Evolutionary conservation across 2,329 filamentous ascomycete species (phyloP), one percentile per base, ranked within the genome.

Genomic region (Claviceps sp.): DNA sequence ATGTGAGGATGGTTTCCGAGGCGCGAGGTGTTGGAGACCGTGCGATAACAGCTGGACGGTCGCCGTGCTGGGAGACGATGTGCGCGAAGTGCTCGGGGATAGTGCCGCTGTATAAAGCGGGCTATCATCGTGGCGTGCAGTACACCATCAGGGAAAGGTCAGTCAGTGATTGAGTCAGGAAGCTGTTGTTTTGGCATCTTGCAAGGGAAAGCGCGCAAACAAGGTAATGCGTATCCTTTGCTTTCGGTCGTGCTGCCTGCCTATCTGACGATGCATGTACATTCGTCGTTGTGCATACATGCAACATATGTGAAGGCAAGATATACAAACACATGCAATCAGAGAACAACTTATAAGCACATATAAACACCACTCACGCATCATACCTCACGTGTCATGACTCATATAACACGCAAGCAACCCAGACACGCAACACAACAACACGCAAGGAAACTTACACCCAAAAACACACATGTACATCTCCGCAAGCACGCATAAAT

Each of bases 81-180:
- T 72, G 72, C 7, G 79, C 73, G 61, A 91, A 89, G 63, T 91
- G 83, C 56, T 86, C 70, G 0, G 85, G 83, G 51, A 90, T 80
- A 1, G 86, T 90, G 52, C 82, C 72, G 5, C 74, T 70, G 47
- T 87, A 76, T 7, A 90, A 70, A 0, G 82, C 73, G 3, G 85
- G 84, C 82, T 88, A 54, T 26, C 13, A n/a, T 8, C 9, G 22
- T 9, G 11, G 41, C 8, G 9, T 18, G 4, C 3, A 43, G 13
- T 5, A 11, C 6, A 20, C 11, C 6, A 41, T 9, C 6, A 41
- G 4, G n/a, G 22, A 18, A 9, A 20, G 8, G 40, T 41, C 40
- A 41, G 40, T 41, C 40, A 41, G 40, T 41, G 40, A 41, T 3
- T 11, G 30, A 34, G 30, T 34, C 30, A 34, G 30, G 3, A 9